A percentile compares a stretch with the other conserved stretches of the same genome.
phyloP scores from a whole-genome alignment of 148 eudicot genomes.

The Suaeda aralocaspica region DNA sequence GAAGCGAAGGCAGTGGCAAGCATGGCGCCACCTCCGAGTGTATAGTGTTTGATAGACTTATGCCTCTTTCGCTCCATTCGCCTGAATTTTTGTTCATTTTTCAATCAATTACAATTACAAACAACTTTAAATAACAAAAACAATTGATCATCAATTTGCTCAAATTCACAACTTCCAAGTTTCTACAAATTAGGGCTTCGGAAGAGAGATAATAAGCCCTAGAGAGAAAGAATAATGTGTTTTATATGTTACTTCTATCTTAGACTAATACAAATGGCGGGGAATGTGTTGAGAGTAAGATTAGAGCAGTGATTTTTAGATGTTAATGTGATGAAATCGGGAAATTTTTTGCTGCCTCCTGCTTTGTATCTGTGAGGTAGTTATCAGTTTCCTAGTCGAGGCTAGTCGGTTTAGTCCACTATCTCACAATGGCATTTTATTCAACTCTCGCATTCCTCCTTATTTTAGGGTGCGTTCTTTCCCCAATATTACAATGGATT shows the following conservation, averaged over 20 bases:
- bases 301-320: no score
- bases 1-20: constrained; percentile 83
- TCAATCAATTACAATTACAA: not conserved
- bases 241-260: no score
- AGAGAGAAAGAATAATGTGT: constrained; percentile 19
- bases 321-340: no score
- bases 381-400: no score
- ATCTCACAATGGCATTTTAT: no score
- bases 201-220: constrained; percentile 17
- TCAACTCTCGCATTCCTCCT: no score
- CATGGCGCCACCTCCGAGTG: constrained; percentile 90
- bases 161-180: constrained; percentile 1
- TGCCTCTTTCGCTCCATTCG: constrained; percentile 52
- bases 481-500: no score
- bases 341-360: no score
- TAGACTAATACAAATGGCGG: constrained; percentile 22
- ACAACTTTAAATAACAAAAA: not conserved
- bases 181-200: not conserved
- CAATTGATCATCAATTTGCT: constrained; percentile 25
- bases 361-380: no score
- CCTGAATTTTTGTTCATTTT: constrained; percentile 26
- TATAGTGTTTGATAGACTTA: constrained; percentile 66
- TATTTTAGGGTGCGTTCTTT: no score
- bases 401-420: no score
- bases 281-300: constrained; percentile 17